Conservation (phyloP, 164 flowering plant genomes). For the Macadamia integrifolia region DNA sequence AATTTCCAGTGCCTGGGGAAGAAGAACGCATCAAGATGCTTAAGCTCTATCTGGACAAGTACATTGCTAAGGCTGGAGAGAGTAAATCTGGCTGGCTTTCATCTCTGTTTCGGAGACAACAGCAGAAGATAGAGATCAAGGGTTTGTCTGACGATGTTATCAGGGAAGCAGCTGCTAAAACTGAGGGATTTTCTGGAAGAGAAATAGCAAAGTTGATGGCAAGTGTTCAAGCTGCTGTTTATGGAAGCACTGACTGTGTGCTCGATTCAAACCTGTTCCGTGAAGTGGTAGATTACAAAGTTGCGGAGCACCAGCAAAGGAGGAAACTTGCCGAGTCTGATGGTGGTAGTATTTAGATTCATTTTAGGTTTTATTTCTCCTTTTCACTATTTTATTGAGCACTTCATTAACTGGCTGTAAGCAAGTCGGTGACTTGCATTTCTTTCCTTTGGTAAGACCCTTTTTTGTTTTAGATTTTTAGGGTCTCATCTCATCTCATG, state of each 20-base stretch:
- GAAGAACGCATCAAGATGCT: slow-evolving; percentile 79
- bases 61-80: slow-evolving; percentile 70
- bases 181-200: slow-evolving; percentile 91
- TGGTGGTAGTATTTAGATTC: slow-evolving; percentile 15
- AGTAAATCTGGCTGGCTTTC: slow-evolving; percentile 54
- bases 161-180: slow-evolving; percentile 79
- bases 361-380: background rate
- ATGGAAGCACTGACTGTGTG: slow-evolving; percentile 75
- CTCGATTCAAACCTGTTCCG: slow-evolving; percentile 76
- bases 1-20: slow-evolving; percentile 89
- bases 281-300: slow-evolving; percentile 93
- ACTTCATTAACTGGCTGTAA: background rate
- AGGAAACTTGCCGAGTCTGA: slow-evolving; percentile 51
- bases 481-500: background rate
- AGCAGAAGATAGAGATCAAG: slow-evolving; percentile 74
- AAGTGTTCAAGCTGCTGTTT: slow-evolving; percentile 91
- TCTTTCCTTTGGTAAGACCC: slow-evolving; percentile 3
- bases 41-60: slow-evolving; percentile 84
- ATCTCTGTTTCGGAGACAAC: slow-evolving; percentile 41
- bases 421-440: slow-evolving; percentile 8
- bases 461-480: background rate
- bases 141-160: slow-evolving; percentile 70
- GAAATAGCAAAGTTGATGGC: slow-evolving; percentile 98
- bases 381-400: background rate
- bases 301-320: slow-evolving; percentile 92